Evolutionary conservation across 371 early-diverging fungal species (phyloP).

Genomic region (Rhizopus sp.): DNA sequence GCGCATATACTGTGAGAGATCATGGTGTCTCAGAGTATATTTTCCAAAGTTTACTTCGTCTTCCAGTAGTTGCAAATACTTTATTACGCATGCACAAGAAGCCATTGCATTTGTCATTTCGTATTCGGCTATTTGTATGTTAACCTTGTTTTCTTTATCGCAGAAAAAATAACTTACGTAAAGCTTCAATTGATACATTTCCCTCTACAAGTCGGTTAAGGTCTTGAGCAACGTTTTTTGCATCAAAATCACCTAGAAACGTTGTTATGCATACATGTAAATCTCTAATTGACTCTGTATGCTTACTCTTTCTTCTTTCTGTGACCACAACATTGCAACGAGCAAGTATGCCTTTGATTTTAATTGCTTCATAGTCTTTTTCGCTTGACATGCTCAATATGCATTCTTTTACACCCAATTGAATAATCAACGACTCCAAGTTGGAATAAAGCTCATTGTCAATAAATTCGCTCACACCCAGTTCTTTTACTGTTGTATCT

Average conservation of each 20-base stretch:
- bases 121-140: slow-evolving; percentile 67
- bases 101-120: slow-evolving; percentile 81
- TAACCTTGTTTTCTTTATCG: not conserved
- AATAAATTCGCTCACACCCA: slow-evolving; percentile 86
- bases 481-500: slow-evolving; percentile 76
- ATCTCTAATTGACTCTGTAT: not conserved
- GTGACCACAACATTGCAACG: slow-evolving; percentile 81
- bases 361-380: slow-evolving; percentile 69
- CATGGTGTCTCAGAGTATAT: slow-evolving; percentile 70
- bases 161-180: slow-evolving; percentile 55
- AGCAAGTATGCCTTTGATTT: slow-evolving; percentile 67
- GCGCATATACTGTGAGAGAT: slow-evolving; percentile 89
- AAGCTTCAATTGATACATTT: slow-evolving; percentile 64
- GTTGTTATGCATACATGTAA: not conserved
- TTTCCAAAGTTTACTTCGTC: slow-evolving; percentile 79
- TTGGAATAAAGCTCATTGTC: slow-evolving; percentile 93
- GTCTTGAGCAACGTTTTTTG: slow-evolving; percentile 85
- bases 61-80: slow-evolving; percentile 72
- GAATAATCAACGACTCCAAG: slow-evolving; percentile 90
- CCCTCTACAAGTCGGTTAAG: slow-evolving; percentile 77
- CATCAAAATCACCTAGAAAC: slow-evolving; percentile 59
- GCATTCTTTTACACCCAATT: slow-evolving; percentile 92
- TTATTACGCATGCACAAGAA: slow-evolving; percentile 74
- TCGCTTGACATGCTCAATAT: slow-evolving; percentile 57
- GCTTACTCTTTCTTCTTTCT: slow-evolving; percentile 54